Base-by-base conservation (phyloP, 345 rosid species). In the Carallia brachiata region DNA sequence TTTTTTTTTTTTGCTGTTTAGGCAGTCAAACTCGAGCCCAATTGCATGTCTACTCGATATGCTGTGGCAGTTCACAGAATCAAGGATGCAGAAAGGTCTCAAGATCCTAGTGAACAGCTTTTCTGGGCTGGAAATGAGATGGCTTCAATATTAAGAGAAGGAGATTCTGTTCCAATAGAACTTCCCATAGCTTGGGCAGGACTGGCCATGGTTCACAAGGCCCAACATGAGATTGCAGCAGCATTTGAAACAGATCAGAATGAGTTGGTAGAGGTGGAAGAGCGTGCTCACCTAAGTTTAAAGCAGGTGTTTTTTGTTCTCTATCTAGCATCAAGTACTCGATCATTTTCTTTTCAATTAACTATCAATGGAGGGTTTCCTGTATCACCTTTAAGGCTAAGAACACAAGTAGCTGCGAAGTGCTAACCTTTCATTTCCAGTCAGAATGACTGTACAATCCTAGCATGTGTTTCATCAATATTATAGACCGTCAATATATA, bases 81-180 rank as follows among this genome's bases (percentile, higher is more conserved):
- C 67, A 95, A 89, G 85, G 98, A 95, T 84, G 92, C 84, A 6
- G 99, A 95, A 84, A 82, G 97, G 83, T 90, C 90, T 81, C 99
- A 90, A 80, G 96, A 92, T 82, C 92, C 87, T 63, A 82, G 84
- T 52, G 98, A 92, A 48, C 97, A 90, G 75, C 89, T 95, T 71
- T 75, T 86, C 15, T 92, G 87, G 96, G 99, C 98, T 70, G 90
- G 92, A 70, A 89, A 95, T 77, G 99, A 95, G 83, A 95, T 95
- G 97, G 98, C 96, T 70, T 92, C 99, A 34, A 84, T 92, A 52
- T 70, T 90, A 72, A 87, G 99, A 79, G 99, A 95, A 78, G 96
- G 97, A 72, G 99, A 95, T 36, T 71, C 91, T 79, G 87, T 83
- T 75, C 88, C 85, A 6, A 82, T 90, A 70, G 93, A 92, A 62